These are phyloP conservation scores for Talaromyces sp. DNA, from an alignment of 2,329 filamentous ascomycete species.

Conservation along the genomic window DNA sequence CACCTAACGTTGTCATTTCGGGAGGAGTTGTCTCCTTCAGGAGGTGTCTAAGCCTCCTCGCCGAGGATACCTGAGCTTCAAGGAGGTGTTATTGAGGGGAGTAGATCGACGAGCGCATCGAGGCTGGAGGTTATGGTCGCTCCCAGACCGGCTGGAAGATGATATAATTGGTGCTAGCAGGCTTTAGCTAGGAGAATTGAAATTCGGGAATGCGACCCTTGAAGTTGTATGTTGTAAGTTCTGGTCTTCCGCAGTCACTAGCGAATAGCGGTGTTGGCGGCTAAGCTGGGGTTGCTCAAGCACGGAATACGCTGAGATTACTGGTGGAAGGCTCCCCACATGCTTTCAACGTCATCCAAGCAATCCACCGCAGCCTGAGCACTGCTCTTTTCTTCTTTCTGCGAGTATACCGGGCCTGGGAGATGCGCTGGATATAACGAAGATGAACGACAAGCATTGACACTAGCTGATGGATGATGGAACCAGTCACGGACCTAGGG, in stretches of 20 bases:
- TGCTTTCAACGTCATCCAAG: conserved; percentile 15
- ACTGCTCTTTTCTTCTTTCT: neutral
- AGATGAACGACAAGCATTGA: too few relatives aligned
- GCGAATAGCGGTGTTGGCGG: conserved; percentile 14
- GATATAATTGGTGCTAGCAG: neutral
- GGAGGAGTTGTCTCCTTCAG: conserved; percentile 27
- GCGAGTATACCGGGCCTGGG: neutral
- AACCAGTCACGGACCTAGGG: neutral
- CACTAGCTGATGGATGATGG: neutral
- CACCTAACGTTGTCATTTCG: conserved; percentile 34
- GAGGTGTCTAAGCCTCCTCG: conserved; percentile 30
- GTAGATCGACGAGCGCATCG: neutral
- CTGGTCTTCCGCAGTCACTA: conserved; percentile 5
- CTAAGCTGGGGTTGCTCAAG: neutral
- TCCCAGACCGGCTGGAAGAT: conserved; percentile 19
- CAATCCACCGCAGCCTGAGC: neutral
- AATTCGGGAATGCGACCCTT: conserved; percentile 4
- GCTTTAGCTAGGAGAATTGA: neutral
- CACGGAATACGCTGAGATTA: neutral
- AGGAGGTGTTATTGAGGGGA: neutral
- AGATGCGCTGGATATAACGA: neutral
- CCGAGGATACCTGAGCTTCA: conserved; percentile 8
- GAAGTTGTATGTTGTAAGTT: conserved; percentile 5
- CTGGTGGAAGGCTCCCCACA: conserved; percentile 12
- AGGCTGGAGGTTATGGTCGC: conserved; percentile 1